A percentile compares a stretch with the other conserved stretches of the same genome.
These are phyloP conservation scores for Nicotiana tomentosiformis DNA, from an alignment of 257 asterid genomes.

Conservation along the genomic window DNA sequence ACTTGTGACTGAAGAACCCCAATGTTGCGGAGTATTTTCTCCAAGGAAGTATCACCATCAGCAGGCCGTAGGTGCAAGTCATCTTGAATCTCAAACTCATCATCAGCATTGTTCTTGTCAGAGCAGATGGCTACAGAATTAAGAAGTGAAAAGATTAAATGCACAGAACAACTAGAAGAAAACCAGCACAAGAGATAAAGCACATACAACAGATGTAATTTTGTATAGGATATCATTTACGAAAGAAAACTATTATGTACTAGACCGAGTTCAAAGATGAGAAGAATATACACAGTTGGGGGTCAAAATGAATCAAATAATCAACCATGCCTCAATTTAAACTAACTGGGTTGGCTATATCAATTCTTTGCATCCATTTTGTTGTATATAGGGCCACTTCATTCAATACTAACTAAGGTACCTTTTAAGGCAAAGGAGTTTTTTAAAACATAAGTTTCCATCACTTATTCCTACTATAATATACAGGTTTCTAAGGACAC, in stretches of 20 bases:
- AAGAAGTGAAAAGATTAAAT: neutral
- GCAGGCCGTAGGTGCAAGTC: neutral
- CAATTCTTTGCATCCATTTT: neutral
- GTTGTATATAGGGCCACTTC: neutral
- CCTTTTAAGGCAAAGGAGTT: neutral
- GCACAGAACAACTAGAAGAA: neutral
- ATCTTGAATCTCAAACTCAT: neutral
- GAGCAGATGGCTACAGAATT: constrained; percentile 21
- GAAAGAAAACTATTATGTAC: neutral
- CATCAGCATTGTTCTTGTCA: constrained; percentile 1
- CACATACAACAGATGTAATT: neutral
- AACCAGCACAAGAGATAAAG: neutral
- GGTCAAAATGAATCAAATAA: neutral
- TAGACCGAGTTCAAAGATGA: neutral
- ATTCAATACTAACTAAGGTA: neutral
- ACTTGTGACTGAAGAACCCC: constrained; percentile 16
- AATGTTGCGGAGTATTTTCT: constrained; percentile 13
- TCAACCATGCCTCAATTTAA: neutral
- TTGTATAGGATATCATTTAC: neutral
- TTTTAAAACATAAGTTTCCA: neutral
- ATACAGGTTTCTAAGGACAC: neutral
- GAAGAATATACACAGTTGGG: neutral
- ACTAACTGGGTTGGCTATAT: neutral
- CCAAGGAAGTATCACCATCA: constrained; percentile 13
- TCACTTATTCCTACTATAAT: neutral